Evolutionary conservation across 805 yeast species (phyloP), one percentile per base, ranked within the genome.

Genomic region (Zygoascus biomembranicola): DNA sequence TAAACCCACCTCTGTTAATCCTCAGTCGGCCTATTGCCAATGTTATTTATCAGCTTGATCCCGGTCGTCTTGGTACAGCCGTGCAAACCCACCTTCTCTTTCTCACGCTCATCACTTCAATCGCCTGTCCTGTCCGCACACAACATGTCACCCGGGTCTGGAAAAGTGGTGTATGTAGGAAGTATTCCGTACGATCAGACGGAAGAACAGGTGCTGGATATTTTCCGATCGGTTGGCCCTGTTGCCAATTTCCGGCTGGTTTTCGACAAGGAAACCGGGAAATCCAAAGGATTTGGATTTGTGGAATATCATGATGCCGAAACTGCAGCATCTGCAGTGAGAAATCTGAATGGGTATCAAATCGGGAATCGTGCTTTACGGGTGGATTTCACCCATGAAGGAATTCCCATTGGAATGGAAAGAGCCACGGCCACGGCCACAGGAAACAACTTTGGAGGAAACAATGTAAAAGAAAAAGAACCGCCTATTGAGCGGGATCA

Each of bases 141-240:
- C 39, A 35, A 13, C 39, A 42, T 42, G 44, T 18, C 20, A 5
- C 44, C 20, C 11, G 39, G 39, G 16, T 19, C 44, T 14, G 44
- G 44, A 4, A 16, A 37, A 8, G 79, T 78, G 35, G 85, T 89
- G 2, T 86, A 86, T 62, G 79, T 90, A 43, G 95, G 96, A 2
- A 84, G 88, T 14, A 86, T 92, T 41, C 98, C 98, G 1, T 89
- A 83, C 65, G 97, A 92, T 63, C 89, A 87, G 64, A 87, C 97
- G 0, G 98, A 92, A 66, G 95, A 89, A 61, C 97, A 90, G 67
- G 84, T 92, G n/a, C 69, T 80, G 59, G 95, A 87, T 58, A 80
- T 92, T 13, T 95, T 95, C 56, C 75, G 77, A 54, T 82, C 95
- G 1, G 94, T 88, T 1, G 98, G 97, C 1, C 96, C 97, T 0